A percentile compares a stretch with the other conserved stretches of the same genome.
Conservation (phyloP, 192 early-diverging fungal species). For the Paraglomus occultum region DNA sequence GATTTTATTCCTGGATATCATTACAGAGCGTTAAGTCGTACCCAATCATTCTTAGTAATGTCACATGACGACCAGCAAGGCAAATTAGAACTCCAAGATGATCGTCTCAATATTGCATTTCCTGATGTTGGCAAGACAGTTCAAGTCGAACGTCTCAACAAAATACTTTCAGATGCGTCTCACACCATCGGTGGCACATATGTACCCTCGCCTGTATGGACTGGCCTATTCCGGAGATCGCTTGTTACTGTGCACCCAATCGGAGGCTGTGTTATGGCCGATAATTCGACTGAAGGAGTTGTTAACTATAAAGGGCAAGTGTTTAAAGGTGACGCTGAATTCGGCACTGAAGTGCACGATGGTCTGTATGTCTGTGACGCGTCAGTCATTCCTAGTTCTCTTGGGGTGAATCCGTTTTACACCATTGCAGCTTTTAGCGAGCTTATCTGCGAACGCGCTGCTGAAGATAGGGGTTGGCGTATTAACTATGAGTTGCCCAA, state of each 20-base stretch:
- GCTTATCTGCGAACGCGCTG: conserved; percentile 36
- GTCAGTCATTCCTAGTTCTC: conserved; percentile 43
- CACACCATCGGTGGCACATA: conserved; percentile 34
- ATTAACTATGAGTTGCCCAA: conserved; percentile 41
- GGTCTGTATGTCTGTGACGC: conserved; percentile 50
- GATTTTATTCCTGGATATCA: conserved; percentile 37
- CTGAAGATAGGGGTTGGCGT: conserved; percentile 38
- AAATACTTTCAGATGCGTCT: conserved; percentile 30
- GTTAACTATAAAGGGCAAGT: conserved; percentile 52
- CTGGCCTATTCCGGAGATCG: conserved; percentile 31
- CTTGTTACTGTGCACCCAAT: conserved; percentile 49
- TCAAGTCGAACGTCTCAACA: conserved; percentile 35
- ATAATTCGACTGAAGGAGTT: conserved; percentile 37
- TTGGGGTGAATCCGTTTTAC: conserved; percentile 52
- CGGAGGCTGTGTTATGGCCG: conserved; percentile 45
- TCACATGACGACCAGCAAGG: conserved; percentile 47
- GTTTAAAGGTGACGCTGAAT: conserved; percentile 30
- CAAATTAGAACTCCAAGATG: conserved; percentile 35
- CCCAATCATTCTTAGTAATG: conserved; percentile 49
- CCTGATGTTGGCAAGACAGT: conserved; percentile 35
- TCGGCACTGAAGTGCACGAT: conserved; percentile 40
- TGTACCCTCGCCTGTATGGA: conserved; percentile 39
- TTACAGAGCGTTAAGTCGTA: conserved; percentile 41
- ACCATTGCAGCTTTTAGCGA: conserved; percentile 48
- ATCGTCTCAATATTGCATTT: conserved; percentile 38